Percentiles rank a stretch among this genome's conserved stretches.
Conservation (phyloP, 352 stramenopile genomes). For the Phytophthora macrochlamydospora region DNA sequence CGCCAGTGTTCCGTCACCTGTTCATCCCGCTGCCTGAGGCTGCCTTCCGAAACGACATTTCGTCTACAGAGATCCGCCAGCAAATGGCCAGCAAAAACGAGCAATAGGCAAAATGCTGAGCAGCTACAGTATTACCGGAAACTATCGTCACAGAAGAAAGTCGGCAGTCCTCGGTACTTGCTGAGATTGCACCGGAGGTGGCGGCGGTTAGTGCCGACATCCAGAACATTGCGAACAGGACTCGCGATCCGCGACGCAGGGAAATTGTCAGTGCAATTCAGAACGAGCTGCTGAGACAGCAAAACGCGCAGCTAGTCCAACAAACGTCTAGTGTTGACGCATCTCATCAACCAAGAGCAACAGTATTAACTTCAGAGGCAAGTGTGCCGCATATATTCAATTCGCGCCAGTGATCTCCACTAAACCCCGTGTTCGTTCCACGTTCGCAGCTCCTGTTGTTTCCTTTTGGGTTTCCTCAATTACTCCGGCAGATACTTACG, state of each 20-base stretch:
- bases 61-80: constrained; percentile 81
- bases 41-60: constrained; percentile 88
- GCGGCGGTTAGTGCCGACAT: background rate
- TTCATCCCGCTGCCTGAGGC: constrained; percentile 79
- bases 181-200: background rate
- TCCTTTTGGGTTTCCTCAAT: constrained; percentile 18
- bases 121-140: background rate
- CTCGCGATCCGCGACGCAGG: background rate
- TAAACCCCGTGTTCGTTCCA: constrained; percentile 39
- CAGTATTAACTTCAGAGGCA: background rate
- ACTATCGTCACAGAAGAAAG: background rate
- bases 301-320: constrained; percentile 4
- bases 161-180: background rate
- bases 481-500: constrained; percentile 7
- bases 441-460: constrained; percentile 9
- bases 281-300: constrained; percentile 2
- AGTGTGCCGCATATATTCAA: constrained; percentile 7
- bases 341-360: background rate
- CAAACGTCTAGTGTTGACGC: constrained; percentile 12
- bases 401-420: constrained; percentile 3
- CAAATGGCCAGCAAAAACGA: constrained; percentile 16
- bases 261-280: constrained; percentile 2
- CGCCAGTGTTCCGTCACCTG: constrained; percentile 52
- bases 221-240: background rate
- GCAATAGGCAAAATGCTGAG: background rate